A percentile compares a stretch with the other conserved stretches of the same genome.
These are phyloP conservation scores for Fagopyrum esculentum DNA, from an alignment of 148 eudicot genomes.

Conservation along the genomic window DNA sequence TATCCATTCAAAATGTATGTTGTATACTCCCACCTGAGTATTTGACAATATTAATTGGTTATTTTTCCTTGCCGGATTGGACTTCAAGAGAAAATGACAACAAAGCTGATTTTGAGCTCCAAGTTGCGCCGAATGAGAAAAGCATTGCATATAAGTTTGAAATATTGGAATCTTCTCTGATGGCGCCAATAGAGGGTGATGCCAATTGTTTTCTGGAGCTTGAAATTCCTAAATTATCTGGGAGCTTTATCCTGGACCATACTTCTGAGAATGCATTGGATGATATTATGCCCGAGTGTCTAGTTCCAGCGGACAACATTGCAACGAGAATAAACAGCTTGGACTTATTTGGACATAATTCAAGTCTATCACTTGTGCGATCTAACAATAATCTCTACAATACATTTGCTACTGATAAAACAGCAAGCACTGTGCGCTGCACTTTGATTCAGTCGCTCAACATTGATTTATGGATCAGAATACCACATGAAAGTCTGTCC, in stretches of 20 bases:
- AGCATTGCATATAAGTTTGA: slow-evolving; percentile 47
- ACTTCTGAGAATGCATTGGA: slow-evolving; percentile 27
- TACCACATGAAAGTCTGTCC: slow-evolving; percentile 40
- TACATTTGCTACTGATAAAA: slow-evolving; percentile 20
- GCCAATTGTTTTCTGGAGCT: slow-evolving; percentile 52
- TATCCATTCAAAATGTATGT: slow-evolving; percentile 70
- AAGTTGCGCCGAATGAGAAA: slow-evolving; percentile 18
- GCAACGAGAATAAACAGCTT: slow-evolving; percentile 40
- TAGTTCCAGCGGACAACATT: slow-evolving; percentile 33
- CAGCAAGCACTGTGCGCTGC: slow-evolving; percentile 19
- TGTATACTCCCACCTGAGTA: slow-evolving; percentile 76
- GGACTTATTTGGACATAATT: slow-evolving; percentile 59
- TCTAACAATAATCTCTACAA: slow-evolving; percentile 23
- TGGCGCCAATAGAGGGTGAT: slow-evolving; percentile 46
- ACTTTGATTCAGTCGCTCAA: slow-evolving; percentile 40
- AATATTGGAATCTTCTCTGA: slow-evolving; percentile 53
- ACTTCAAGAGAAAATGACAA: slow-evolving; percentile 20
- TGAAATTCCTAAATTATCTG: slow-evolving; percentile 42
- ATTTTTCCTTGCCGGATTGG: slow-evolving; percentile 78
- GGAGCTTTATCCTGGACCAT: slow-evolving; percentile 44
- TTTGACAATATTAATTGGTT: slow-evolving; percentile 69
- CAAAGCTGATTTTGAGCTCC: slow-evolving; percentile 4
- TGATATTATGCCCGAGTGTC: slow-evolving; percentile 48
- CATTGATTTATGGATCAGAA: slow-evolving; percentile 74
- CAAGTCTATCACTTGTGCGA: slow-evolving; percentile 42